Base-by-base conservation (phyloP, 2,329 filamentous ascomycete species). In the Xylaria sp. region DNA sequence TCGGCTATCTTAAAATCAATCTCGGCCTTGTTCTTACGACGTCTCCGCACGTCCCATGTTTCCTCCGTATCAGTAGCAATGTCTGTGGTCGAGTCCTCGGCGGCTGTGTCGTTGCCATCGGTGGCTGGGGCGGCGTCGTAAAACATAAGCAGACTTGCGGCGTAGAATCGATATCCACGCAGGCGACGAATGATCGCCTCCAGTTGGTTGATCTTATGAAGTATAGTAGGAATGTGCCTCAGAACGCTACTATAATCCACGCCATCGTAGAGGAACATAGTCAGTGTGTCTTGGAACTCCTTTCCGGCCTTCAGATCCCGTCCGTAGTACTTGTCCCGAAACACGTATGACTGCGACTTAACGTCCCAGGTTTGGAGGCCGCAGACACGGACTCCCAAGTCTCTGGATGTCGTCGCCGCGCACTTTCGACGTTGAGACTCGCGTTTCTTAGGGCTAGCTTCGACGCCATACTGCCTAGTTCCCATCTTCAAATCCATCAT, bases 401-500 rank as follows among this genome's bases (percentile, higher is more conserved):
- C 87, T 61, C 88, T 86, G 6, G 94, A 97, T 0, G 94, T 99
- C 0, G 94, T 99, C 64, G 84, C 88, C 65, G 90, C 88, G 74
- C 94, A 97, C 74, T 99, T 99, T 67, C 91, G 87, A 59, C 91
- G 86, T 74, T 99, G 94, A 0, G 94, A 97, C 61, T 88, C 87
- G 70, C 92, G 90, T 74, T 99, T 99, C 79, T 96, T 96, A 49
- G 91, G 86, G 56, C 83, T 87, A 1, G 94, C 94, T 67, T 97
- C 92, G 10, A 97, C 86, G 6, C 94, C 94, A 72, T 97, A 97
- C 71, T 99, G 94, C 1, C 94, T 87, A 6, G 94, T 99, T 18
- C 94, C 94, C 94, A 99, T 99, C 73, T 99, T 99, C 63, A 99
- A 80, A 72, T 99, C 94, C 74, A 99, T 89, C 61, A 99, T 96